phyloP scores from a whole-genome alignment of 1,284 basidiomycete species.

The Gymnopus androsaceus region DNA sequence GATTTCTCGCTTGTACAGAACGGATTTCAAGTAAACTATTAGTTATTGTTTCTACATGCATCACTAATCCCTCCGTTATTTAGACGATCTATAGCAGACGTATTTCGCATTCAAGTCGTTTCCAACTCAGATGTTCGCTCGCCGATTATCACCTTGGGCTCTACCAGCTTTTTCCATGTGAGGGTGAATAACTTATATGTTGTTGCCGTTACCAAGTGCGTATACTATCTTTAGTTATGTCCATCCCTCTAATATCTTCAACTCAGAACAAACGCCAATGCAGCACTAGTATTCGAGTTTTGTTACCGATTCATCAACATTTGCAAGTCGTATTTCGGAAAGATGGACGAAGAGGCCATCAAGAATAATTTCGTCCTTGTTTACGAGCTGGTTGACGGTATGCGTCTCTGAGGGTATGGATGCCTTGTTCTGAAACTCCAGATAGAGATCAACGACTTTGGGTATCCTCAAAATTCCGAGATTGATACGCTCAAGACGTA shows the following conservation, averaged over 20 bases:
- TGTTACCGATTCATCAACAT: conserved; percentile 95
- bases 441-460: conserved; percentile 96
- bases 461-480: conserved; percentile 99
- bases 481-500: conserved; percentile 97
- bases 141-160: conserved; percentile 96
- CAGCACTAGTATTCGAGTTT: conserved; percentile 97
- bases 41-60: conserved; percentile 8
- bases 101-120: conserved; percentile 97
- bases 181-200: conserved; percentile 93
- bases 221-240: too few species aligned
- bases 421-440: not conserved
- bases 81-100: conserved; percentile 96
- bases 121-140: conserved; percentile 96
- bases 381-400: conserved; percentile 94
- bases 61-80: not conserved
- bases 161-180: conserved; percentile 97
- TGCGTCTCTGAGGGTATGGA: conserved; percentile 25
- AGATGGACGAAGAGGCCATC: conserved; percentile 95
- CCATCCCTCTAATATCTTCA: conserved; percentile 85
- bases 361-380: conserved; percentile 99
- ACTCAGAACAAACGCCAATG: conserved; percentile 94
- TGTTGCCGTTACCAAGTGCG: conserved; percentile 94
- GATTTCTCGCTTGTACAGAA: conserved; percentile 89
- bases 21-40: conserved; percentile 84
- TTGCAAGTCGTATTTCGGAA: conserved; percentile 93